Evolutionary conservation across 331 rosid genomes (phyloP).

Genomic region (Dryas integrifolia): DNA sequence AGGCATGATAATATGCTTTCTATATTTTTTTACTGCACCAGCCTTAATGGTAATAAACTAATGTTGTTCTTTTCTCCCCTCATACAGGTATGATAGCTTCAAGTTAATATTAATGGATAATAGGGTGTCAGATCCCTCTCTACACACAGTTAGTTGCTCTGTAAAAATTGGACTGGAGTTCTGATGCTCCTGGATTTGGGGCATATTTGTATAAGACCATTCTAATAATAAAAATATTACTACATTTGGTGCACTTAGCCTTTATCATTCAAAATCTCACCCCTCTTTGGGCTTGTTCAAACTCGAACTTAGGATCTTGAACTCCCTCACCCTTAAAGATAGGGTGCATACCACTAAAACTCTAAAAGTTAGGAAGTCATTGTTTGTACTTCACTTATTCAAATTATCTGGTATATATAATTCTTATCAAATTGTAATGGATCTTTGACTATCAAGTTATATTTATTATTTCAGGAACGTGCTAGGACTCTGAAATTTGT

Average conservation of each 20-base stretch:
- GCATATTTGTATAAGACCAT: slow-evolving; percentile 4
- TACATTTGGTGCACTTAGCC: neutral
- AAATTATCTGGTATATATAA: neutral
- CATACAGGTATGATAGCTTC: slow-evolving; percentile 31
- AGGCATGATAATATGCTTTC: slow-evolving; percentile 38
- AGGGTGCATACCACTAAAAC: neutral
- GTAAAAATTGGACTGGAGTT: slow-evolving; percentile 8
- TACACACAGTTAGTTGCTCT: slow-evolving; percentile 5
- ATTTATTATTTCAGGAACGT: too few relatives aligned
- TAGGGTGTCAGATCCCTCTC: slow-evolving; percentile 14
- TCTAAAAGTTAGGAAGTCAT: neutral
- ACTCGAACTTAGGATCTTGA: neutral
- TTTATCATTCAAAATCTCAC: neutral
- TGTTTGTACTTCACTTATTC: neutral
- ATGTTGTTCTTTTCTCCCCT: neutral
- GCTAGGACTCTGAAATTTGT: neutral
- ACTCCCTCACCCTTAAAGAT: neutral
- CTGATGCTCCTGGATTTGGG: neutral
- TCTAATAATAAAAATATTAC: slow-evolving; percentile 1
- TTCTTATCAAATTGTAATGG: neutral
- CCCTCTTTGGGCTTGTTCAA: slow-evolving; percentile 1
- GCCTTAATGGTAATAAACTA: neutral
- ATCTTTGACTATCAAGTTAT: neutral
- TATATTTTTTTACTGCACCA: slow-evolving; percentile 22
- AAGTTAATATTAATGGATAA: slow-evolving; percentile 17